These are phyloP conservation scores for Botrytis fabae DNA, from an alignment of 2,329 filamentous ascomycete species.

Conservation along the genomic window DNA sequence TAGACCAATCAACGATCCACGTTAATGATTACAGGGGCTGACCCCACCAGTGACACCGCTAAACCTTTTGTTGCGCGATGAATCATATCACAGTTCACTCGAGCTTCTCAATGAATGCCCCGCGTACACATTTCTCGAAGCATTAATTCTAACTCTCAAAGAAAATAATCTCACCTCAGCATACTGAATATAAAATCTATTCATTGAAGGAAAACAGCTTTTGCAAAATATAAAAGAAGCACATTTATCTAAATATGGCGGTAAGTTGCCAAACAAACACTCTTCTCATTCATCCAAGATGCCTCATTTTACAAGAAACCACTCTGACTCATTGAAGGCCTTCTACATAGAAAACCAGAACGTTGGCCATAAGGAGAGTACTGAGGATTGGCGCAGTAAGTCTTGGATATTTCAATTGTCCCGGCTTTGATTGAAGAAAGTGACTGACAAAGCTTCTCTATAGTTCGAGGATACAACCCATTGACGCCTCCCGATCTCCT, in stretches of 20 bases:
- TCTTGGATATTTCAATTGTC: constrained; percentile 25
- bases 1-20: constrained; percentile 11
- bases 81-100: background rate
- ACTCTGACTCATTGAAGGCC: constrained; percentile 44
- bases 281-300: constrained; percentile 8
- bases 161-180: constrained; percentile 21
- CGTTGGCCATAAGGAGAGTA: constrained; percentile 70
- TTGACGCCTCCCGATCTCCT: constrained; percentile 91
- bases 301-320: constrained; percentile 18
- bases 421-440: constrained; percentile 2
- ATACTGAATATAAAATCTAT: background rate
- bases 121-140: constrained; percentile 13
- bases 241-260: constrained; percentile 3
- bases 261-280: constrained; percentile 16
- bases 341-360: constrained; percentile 79
- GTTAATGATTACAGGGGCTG: constrained; percentile 2
- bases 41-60: constrained; percentile 17
- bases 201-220: background rate
- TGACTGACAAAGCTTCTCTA: background rate
- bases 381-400: constrained; percentile 83
- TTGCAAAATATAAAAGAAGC: constrained; percentile 7
- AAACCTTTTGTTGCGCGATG: constrained; percentile 7
- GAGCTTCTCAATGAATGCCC: constrained; percentile 5
- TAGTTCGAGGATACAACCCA: constrained; percentile 73
- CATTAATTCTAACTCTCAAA: background rate